Conservation (phyloP, 2,329 filamentous ascomycete genomes). For the Talaromyces atroroseus region DNA sequence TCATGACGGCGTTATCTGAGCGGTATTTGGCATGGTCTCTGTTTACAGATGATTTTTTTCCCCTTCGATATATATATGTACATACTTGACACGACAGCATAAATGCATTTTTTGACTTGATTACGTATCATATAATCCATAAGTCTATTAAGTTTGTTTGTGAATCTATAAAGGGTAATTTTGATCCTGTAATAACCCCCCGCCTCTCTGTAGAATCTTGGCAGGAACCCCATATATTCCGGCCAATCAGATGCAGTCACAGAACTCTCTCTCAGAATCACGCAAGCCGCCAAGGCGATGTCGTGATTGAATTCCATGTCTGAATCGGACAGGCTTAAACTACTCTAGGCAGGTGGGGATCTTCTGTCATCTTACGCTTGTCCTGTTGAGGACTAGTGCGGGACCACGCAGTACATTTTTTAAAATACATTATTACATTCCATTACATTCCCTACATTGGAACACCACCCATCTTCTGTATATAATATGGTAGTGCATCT, state of each 20-base stretch:
- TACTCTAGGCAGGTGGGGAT: background rate
- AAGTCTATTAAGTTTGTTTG: too few species aligned
- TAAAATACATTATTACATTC: background rate
- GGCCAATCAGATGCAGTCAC: background rate
- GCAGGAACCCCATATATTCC: background rate
- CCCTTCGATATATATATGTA: background rate
- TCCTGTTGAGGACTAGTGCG: background rate
- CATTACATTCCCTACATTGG: background rate
- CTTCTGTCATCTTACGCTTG: background rate
- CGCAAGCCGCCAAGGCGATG: constrained; percentile 22
- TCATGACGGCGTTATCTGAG: constrained; percentile 8
- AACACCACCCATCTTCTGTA: background rate
- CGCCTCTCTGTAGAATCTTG: background rate
- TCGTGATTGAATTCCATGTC: constrained; percentile 18
- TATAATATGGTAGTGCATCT: background rate
- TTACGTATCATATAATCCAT: too few species aligned
- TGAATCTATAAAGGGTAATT: too few species aligned
- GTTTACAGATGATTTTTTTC: constrained; percentile 1
- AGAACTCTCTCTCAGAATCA: constrained; percentile 18
- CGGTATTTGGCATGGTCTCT: constrained; percentile 2
- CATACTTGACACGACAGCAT: background rate
- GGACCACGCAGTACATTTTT: background rate
- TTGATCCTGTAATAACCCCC: too few species aligned
- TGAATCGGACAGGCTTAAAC: background rate
- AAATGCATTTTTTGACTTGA: background rate